Conservation (phyloP, 306 rosid genomes). For the Sindora glabra region DNA sequence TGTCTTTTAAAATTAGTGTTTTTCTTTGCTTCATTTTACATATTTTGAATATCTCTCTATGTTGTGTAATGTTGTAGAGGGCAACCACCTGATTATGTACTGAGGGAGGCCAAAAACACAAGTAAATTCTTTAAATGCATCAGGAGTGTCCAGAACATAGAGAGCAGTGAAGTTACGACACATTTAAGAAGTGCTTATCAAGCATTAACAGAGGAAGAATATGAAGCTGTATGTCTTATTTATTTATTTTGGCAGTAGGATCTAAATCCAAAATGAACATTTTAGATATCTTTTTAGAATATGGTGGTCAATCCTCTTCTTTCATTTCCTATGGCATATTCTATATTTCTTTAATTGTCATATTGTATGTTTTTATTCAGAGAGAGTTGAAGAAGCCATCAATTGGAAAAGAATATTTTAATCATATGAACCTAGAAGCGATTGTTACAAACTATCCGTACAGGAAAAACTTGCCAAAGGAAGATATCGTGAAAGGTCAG, state of each 20-base stretch:
- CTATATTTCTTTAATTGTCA: neutral
- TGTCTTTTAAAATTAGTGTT: too few relatives aligned
- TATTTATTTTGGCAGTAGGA: neutral
- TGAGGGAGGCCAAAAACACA: conserved; percentile 93
- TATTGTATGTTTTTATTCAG: conserved; percentile 48
- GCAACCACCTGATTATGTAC: conserved; percentile 91
- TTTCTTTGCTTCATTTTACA: too few relatives aligned
- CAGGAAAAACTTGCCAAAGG: conserved; percentile 76
- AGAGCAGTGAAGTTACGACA: conserved; percentile 44
- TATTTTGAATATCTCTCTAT: conserved; percentile 12
- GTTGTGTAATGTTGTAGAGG: conserved; percentile 50
- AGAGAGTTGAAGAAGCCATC: conserved; percentile 88
- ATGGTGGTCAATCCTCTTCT: neutral
- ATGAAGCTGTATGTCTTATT: conserved; percentile 76
- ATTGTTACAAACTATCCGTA: conserved; percentile 83
- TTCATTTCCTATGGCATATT: conserved; percentile 5
- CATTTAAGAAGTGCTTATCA: conserved; percentile 59
- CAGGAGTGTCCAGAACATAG: conserved; percentile 59
- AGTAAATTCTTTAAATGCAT: conserved; percentile 82
- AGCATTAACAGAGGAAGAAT: conserved; percentile 85
- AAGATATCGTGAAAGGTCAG: conserved; percentile 82
- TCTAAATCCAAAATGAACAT: conserved; percentile 5
- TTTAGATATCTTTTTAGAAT: neutral
- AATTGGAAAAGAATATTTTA: conserved; percentile 91
- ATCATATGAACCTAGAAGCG: conserved; percentile 81